phyloP scores from a whole-genome alignment of 1,284 basidiomycete genomes.

The Sporisorium exsertum region DNA sequence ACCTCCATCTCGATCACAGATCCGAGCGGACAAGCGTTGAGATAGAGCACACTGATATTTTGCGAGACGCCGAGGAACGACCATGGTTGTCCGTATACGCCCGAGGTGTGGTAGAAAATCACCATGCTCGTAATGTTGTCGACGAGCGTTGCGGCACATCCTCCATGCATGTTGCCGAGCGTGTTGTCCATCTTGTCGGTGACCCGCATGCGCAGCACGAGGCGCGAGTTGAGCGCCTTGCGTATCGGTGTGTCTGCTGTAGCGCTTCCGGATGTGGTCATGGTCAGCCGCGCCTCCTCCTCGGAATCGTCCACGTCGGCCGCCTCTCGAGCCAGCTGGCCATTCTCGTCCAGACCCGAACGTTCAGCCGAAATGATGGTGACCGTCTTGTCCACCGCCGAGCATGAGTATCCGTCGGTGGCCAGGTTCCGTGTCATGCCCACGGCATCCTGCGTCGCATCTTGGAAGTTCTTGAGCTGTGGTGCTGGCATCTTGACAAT shows the following conservation, averaged over 20 bases:
- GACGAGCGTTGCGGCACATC: slow-evolving; percentile 55
- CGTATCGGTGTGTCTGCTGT: slow-evolving; percentile 23
- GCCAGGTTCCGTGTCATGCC: slow-evolving; percentile 37
- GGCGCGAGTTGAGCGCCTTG: slow-evolving; percentile 44
- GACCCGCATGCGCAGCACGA: slow-evolving; percentile 53
- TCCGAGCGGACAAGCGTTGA: slow-evolving; percentile 56
- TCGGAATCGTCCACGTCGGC: slow-evolving; percentile 39
- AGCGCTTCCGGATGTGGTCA: slow-evolving; percentile 25
- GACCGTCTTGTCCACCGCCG: slow-evolving; percentile 36
- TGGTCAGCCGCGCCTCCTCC: slow-evolving; percentile 18
- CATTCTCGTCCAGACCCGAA: slow-evolving; percentile 34
- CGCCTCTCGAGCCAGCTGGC: slow-evolving; percentile 32
- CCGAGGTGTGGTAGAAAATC: slow-evolving; percentile 50
- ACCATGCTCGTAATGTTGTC: slow-evolving; percentile 57
- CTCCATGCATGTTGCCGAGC: slow-evolving; percentile 61
- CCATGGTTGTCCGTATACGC: slow-evolving; percentile 54
- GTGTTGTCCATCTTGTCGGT: slow-evolving; percentile 56
- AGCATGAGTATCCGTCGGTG: slow-evolving; percentile 30
- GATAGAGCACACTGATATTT: slow-evolving; percentile 60
- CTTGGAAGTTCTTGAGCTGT: slow-evolving; percentile 33
- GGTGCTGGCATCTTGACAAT: slow-evolving; percentile 31
- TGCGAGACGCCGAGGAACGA: slow-evolving; percentile 64
- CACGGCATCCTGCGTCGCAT: slow-evolving; percentile 47
- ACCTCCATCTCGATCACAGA: slow-evolving; percentile 61
- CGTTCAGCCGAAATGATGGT: slow-evolving; percentile 36